A percentile compares a stretch with the other conserved stretches of the same genome.
Evolutionary conservation across 257 asterid species (phyloP).

Genomic region (Ligustrum vulgare): DNA sequence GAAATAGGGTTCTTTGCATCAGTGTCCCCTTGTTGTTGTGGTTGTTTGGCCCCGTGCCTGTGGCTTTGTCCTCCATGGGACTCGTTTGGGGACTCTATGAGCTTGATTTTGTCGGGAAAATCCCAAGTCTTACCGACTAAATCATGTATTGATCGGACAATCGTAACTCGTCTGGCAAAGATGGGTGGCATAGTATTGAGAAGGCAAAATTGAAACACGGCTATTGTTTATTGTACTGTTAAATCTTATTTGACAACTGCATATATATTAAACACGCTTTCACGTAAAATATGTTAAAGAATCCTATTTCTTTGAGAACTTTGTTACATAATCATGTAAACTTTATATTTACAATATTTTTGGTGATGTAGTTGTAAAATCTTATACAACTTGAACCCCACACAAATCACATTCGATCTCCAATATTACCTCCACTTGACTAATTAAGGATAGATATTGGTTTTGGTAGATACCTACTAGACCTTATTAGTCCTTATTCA

Average conservation of each 20-base stretch:
- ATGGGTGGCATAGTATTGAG: background rate
- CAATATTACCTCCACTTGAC: too few relatives aligned
- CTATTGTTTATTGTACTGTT: background rate
- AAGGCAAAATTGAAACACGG: background rate
- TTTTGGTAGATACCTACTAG: too few relatives aligned
- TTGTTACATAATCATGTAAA: too few relatives aligned
- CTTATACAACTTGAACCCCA: background rate
- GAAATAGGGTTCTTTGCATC: constrained; percentile 62
- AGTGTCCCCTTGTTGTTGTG: constrained; percentile 64
- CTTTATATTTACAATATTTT: too few relatives aligned
- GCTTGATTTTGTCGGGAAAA: constrained; percentile 49
- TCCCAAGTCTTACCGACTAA: background rate
- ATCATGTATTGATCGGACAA: background rate
- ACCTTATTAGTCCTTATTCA: too few relatives aligned
- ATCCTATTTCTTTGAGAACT: too few relatives aligned
- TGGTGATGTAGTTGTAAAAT: background rate
- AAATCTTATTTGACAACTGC: background rate
- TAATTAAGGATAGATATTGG: too few relatives aligned
- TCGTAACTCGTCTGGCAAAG: background rate
- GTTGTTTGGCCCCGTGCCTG: constrained; percentile 72
- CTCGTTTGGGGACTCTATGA: constrained; percentile 59
- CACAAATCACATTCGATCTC: background rate
- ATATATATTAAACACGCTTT: too few relatives aligned
- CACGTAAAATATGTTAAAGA: too few relatives aligned
- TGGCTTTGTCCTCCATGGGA: constrained; percentile 54